Percentiles rank a stretch among this genome's conserved stretches.
These are phyloP conservation scores for Phaffia rhodozyma DNA, from an alignment of 1,284 basidiomycete species.

Conservation along the genomic window DNA sequence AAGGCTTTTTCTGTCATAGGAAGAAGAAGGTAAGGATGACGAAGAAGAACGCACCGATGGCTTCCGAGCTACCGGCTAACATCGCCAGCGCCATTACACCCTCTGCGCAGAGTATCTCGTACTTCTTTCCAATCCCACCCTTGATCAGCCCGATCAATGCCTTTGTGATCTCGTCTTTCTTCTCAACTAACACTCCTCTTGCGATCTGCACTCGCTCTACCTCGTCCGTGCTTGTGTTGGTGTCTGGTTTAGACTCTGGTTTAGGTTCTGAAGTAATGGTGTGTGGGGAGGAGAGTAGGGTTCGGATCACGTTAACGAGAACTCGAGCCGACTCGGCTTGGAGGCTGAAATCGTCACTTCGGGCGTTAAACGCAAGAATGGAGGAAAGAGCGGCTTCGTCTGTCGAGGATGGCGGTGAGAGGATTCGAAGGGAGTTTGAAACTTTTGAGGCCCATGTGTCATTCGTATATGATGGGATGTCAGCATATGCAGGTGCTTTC, in stretches of 20 bases:
- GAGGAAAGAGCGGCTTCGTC: constrained; percentile 46
- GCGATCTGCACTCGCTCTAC: neutral
- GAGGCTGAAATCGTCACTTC: constrained; percentile 68
- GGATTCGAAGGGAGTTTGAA: constrained; percentile 41
- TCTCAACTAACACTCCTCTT: too few species aligned
- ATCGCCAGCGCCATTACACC: constrained; percentile 10
- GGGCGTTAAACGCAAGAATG: constrained; percentile 59
- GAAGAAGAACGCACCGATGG: neutral
- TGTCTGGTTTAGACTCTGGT: neutral
- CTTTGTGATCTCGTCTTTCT: neutral
- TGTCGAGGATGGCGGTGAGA: constrained; percentile 41
- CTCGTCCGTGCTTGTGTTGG: neutral
- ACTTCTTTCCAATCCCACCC: neutral
- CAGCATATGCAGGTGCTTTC: neutral
- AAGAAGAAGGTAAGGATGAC: too few species aligned
- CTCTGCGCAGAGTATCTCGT: constrained; percentile 4
- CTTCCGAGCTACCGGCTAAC: neutral
- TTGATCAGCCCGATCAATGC: neutral
- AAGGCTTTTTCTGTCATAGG: neutral
- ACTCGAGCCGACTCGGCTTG: constrained; percentile 82
- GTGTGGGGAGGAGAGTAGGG: constrained; percentile 42
- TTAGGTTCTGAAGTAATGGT: neutral
- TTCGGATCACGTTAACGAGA: constrained; percentile 64
- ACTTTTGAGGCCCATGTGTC: constrained; percentile 36
- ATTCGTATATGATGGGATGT: neutral